Percentiles rank a stretch among this genome's conserved stretches.
Conservation (phyloP, 2,329 filamentous ascomycete species). For the Arthroderma sp. region DNA sequence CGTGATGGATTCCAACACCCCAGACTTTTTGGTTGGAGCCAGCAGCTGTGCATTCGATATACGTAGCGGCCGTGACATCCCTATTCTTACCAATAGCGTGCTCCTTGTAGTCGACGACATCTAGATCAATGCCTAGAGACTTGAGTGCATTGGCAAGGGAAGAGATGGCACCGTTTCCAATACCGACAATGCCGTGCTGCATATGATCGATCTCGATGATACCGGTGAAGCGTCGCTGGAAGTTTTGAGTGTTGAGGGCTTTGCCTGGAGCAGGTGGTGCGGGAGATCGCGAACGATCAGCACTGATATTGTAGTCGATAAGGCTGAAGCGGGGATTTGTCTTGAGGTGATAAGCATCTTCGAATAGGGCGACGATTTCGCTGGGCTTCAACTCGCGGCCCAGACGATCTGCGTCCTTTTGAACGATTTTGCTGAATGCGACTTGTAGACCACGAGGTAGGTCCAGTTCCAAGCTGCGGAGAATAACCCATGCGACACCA, state of each 20-base stretch:
- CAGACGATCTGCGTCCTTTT: slow-evolving; percentile 63
- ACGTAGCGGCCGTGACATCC: slow-evolving; percentile 84
- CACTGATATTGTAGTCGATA: slow-evolving; percentile 80
- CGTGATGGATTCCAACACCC: slow-evolving; percentile 85
- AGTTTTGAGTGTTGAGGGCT: slow-evolving; percentile 62
- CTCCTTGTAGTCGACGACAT: slow-evolving; percentile 92
- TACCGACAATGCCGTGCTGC: slow-evolving; percentile 65
- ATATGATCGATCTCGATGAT: slow-evolving; percentile 68
- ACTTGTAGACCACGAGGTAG: slow-evolving; percentile 85
- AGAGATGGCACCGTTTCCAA: slow-evolving; percentile 83
- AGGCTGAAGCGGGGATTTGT: slow-evolving; percentile 74
- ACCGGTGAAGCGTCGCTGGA: slow-evolving; percentile 72
- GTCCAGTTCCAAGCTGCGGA: slow-evolving; percentile 77
- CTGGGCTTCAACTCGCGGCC: slow-evolving; percentile 70
- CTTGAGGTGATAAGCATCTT: slow-evolving; percentile 72
- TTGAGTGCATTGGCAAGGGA: slow-evolving; percentile 71
- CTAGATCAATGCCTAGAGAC: slow-evolving; percentile 67
- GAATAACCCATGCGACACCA: slow-evolving; percentile 86
- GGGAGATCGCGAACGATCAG: slow-evolving; percentile 67
- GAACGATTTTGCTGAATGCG: slow-evolving; percentile 78
- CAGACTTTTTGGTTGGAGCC: slow-evolving; percentile 61
- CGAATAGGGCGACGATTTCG: slow-evolving; percentile 82
- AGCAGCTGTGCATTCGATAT: slow-evolving; percentile 71
- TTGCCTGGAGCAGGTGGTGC: slow-evolving; percentile 54
- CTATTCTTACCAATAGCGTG: slow-evolving; percentile 74